A percentile compares a stretch with the other conserved stretches of the same genome.
These are phyloP conservation scores for Leishmania braziliensis DNA, from an alignment of 208 protist genomes.

Conservation along the genomic window DNA sequence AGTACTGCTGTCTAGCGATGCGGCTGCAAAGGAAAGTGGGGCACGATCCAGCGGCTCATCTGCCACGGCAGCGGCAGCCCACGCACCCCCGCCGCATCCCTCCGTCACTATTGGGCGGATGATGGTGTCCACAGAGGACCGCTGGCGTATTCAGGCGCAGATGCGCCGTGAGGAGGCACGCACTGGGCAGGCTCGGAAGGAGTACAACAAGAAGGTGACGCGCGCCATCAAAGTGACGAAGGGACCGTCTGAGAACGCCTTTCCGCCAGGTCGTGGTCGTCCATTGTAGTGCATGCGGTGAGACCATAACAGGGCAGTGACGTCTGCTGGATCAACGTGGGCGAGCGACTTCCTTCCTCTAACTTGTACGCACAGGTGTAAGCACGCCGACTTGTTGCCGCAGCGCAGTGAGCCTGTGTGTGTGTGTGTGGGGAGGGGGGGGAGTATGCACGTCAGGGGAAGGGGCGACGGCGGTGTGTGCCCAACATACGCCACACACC, in stretches of 20 bases:
- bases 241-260: slow-evolving; percentile 65
- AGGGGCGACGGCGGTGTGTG: neutral
- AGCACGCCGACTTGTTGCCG: too few species aligned
- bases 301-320: neutral
- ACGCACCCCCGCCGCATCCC: slow-evolving; percentile 21
- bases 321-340: neutral
- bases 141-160: slow-evolving; percentile 84
- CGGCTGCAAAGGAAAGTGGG: slow-evolving; percentile 43
- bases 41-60: slow-evolving; percentile 20
- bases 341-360: neutral
- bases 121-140: slow-evolving; percentile 80
- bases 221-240: slow-evolving; percentile 78
- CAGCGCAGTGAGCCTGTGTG: neutral
- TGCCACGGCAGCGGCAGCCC: slow-evolving; percentile 13
- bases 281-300: slow-evolving; percentile 41
- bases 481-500: neutral
- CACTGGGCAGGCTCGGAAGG: slow-evolving; percentile 63
- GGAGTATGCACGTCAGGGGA: neutral
- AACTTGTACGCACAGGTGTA: neutral
- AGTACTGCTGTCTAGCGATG: slow-evolving; percentile 55
- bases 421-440: neutral
- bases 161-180: slow-evolving; percentile 87
- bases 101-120: slow-evolving; percentile 72
- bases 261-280: slow-evolving; percentile 78
- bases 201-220: slow-evolving; percentile 92